These are phyloP conservation scores for Penicillium brevicompactum DNA, from an alignment of 2,329 filamentous ascomycete genomes.

Conservation along the genomic window DNA sequence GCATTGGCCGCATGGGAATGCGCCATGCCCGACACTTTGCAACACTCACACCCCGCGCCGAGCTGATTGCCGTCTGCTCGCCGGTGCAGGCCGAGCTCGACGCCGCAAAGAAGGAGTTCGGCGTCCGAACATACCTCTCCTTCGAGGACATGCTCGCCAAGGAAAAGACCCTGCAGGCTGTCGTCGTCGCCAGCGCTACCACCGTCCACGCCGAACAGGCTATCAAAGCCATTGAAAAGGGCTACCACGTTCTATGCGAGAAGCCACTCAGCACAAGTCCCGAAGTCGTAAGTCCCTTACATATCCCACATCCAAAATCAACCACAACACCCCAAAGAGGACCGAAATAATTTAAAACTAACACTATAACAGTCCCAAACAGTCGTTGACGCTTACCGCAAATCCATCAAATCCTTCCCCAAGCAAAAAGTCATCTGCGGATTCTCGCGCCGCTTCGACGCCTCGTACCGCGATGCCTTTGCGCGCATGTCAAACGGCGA, in stretches of 20 bases:
- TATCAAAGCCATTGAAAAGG: constrained; percentile 56
- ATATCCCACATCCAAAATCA: neutral
- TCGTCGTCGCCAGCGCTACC: constrained; percentile 56
- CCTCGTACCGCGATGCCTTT: constrained; percentile 62
- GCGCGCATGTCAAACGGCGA: constrained; percentile 52
- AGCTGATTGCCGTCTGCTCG: constrained; percentile 51
- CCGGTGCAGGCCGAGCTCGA: constrained; percentile 46
- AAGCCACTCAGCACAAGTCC: constrained; percentile 35
- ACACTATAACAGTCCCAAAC: constrained; percentile 51
- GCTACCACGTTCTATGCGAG: constrained; percentile 59
- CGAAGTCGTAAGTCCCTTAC: constrained; percentile 11
- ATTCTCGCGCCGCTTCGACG: constrained; percentile 66
- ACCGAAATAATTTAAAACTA: too few relatives aligned
- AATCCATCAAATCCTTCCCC: constrained; percentile 54
- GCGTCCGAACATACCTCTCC: constrained; percentile 52
- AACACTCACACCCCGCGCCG: constrained; percentile 48
- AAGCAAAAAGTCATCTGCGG: constrained; percentile 61
- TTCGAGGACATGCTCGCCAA: constrained; percentile 58
- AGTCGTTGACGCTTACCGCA: constrained; percentile 55
- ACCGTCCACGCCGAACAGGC: constrained; percentile 58
- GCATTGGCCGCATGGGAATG: constrained; percentile 31
- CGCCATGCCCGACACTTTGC: constrained; percentile 52
- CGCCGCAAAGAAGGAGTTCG: constrained; percentile 52
- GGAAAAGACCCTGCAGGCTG: constrained; percentile 52
- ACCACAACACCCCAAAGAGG: too few relatives aligned